Evolutionary conservation across 768 basidiomycete genomes (phyloP), one percentile per base, ranked within the genome.

Genomic region (Cystobasidium onofrii): DNA sequence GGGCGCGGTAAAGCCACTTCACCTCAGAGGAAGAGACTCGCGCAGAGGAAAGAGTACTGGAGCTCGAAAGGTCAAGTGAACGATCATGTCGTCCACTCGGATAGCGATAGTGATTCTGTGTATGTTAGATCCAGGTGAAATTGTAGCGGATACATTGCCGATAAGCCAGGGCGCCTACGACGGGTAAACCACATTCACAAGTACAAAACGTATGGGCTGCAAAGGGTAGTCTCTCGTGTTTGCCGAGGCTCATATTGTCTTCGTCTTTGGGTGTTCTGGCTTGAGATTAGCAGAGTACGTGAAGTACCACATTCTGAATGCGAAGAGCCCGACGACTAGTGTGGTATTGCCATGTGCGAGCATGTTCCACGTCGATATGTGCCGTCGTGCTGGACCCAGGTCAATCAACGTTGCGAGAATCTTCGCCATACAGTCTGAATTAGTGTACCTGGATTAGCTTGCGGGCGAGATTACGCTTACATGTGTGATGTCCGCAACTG

Each of bases 291-390:
- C 10, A 29, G 65, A 67, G 18, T 25, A 67, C 2, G 12, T n/a
- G 31, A 67, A 67, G 17, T 52, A 67, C 25, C 43, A 43, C 23
- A 29, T 33, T 15, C 65, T 43, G 43, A 43, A 67, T 6, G 65
- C 65, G 29, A 67, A 67, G 6, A 67, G 65, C 2, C 39, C 44
- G 29, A 67, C 44, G 1, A 67, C 65, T 20, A 67, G 29, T 25
- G 65, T 67, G 4, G 65, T 67, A 27, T 67, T 67, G 65, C 65
- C 65, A 31, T 67, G 65, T 10, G 50, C 65, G 25, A 67, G 65
- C 44, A 31, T 67, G 39, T 67, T 67, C 65, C 65, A 67, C 12
- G 41, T 10, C n/a, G 39, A 10, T 33, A 50, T 7, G 6, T 52
- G 50, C 43, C 23, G 52, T n/a, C 43, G 29, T 7, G 29, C 29